Evolutionary conservation across 2,329 filamentous ascomycete species (phyloP).

Genomic region (Colletotrichum neosansevieriae): DNA sequence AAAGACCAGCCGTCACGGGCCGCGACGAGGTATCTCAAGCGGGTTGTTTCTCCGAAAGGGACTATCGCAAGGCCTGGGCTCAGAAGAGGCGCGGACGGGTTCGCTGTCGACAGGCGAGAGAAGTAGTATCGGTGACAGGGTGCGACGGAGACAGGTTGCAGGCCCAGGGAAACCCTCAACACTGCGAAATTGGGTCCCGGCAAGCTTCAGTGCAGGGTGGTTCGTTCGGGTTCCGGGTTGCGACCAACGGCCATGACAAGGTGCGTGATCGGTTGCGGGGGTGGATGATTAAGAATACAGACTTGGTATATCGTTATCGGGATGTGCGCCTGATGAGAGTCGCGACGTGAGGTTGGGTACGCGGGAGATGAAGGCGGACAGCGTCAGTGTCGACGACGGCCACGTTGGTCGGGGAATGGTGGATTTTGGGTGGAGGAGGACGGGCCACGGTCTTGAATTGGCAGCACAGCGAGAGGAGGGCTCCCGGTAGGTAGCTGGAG

Average conservation of each 20-base stretch:
- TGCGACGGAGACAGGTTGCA: conserved; percentile 23
- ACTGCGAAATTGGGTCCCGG: conserved; percentile 31
- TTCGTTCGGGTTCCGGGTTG: conserved; percentile 26
- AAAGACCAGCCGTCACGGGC: conserved; percentile 32
- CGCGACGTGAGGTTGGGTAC: conserved; percentile 24
- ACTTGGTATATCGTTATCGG: conserved; percentile 29
- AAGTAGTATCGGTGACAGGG: conserved; percentile 32
- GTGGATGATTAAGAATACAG: conserved; percentile 34
- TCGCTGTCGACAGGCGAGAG: conserved; percentile 21
- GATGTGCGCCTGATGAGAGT: conserved; percentile 22
- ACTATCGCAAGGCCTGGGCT: conserved; percentile 5
- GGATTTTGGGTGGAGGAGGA: conserved; percentile 27
- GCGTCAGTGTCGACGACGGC: conserved; percentile 35
- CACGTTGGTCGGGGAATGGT: conserved; percentile 35
- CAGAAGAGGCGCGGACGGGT: neutral
- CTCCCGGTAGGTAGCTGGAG: neutral
- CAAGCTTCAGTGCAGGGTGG: conserved; percentile 36
- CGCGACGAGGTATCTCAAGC: conserved; percentile 15
- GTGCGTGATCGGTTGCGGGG: conserved; percentile 3
- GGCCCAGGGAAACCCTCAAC: conserved; percentile 35
- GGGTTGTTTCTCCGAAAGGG: neutral
- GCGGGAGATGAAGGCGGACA: conserved; percentile 37
- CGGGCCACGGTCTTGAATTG: conserved; percentile 38
- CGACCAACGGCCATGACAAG: conserved; percentile 37
- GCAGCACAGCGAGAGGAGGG: neutral